phyloP scores from a whole-genome alignment of 1,139 yeast genomes.

The Blastobotrys ciferrii region DNA sequence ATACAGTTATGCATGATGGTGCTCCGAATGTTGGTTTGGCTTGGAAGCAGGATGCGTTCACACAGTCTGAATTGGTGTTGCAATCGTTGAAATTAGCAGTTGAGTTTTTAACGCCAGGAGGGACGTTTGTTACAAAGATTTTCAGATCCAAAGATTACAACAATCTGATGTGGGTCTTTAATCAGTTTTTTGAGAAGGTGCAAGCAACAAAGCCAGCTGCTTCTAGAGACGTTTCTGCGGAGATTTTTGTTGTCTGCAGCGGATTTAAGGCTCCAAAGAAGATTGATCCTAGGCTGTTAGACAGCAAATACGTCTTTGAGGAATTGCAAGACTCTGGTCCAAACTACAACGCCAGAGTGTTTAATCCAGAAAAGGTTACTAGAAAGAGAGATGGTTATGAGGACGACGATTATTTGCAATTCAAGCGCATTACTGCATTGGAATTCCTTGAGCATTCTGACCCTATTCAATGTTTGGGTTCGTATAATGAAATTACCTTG shows the following conservation, averaged over 20 bases:
- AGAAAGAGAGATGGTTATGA: constrained; percentile 97
- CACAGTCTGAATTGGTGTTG: constrained; percentile 92
- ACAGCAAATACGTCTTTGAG: constrained; percentile 91
- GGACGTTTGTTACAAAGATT: constrained; percentile 95
- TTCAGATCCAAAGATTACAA: constrained; percentile 98
- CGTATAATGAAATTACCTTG: constrained; percentile 47
- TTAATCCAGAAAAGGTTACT: constrained; percentile 86
- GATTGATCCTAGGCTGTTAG: constrained; percentile 86
- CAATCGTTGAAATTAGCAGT: constrained; percentile 93
- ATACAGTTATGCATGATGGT: constrained; percentile 97
- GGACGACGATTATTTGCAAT: constrained; percentile 82
- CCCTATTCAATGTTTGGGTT: constrained; percentile 81
- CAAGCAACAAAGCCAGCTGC: constrained; percentile 99
- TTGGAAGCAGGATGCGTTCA: constrained; percentile 98
- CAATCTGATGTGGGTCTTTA: constrained; percentile 95
- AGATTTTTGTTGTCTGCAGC: constrained; percentile 94
- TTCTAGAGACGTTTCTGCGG: constrained; percentile 98
- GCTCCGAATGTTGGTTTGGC: constrained; percentile 99
- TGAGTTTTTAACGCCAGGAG: constrained; percentile 89
- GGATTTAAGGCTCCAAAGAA: constrained; percentile 96
- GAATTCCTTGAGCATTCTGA: constrained; percentile 81
- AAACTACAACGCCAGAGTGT: constrained; percentile 87
- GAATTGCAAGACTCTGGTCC: constrained; percentile 66
- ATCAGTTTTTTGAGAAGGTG: constrained; percentile 90
- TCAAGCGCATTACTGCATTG: constrained; percentile 68